Evolutionary conservation across 257 asterid species (phyloP), one percentile per base, ranked within the genome.

Genomic region (Gynochthodes officinalis): DNA sequence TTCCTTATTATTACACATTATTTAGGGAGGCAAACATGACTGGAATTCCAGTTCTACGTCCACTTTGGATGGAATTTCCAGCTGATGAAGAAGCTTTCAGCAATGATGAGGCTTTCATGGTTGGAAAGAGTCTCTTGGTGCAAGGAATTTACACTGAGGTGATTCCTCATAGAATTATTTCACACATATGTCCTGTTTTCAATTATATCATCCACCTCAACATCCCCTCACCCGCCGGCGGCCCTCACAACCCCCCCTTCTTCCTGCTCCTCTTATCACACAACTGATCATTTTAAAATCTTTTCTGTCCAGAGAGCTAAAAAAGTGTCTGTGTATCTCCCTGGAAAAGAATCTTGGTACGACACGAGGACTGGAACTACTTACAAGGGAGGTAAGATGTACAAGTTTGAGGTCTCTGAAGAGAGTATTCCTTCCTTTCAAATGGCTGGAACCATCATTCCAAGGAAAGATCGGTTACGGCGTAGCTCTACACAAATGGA

Each of bases 61-160:
- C 99, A 46, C 96, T 95, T 63, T 95, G 96, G 97, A 95, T 95
- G 98, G 99, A 95, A 68, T 95, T 90, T 81, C 98, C 99, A 64
- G 52, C 80, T 64, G 99, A 95, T 68, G 96, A 87, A 81, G 87
- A 86, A 60, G 83, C 97, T 48, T 95, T 84, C 79, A 81, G 86
- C 85, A 90, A 83, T 50, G 99, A 95, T 61, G 99, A 92, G 81
- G 97, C 99, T 64, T 92, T 95, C 80, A 92, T 95, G 98, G 95
- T 95, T 58, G 99, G 99, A 33, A 83, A 84, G 79, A 80, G 94
- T 85, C 84, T 95, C 73, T 83, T 95, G 82, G 99, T 95, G 60
- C 99, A 95, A 90, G 99, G 97, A 73, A 81, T 95, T 83, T 95
- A 81, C 83, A 87, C 94, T 25, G 82, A 90, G 98, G 99, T 95